Conservation (phyloP, 345 rosid genomes). For the Pelargonium nanum region DNA sequence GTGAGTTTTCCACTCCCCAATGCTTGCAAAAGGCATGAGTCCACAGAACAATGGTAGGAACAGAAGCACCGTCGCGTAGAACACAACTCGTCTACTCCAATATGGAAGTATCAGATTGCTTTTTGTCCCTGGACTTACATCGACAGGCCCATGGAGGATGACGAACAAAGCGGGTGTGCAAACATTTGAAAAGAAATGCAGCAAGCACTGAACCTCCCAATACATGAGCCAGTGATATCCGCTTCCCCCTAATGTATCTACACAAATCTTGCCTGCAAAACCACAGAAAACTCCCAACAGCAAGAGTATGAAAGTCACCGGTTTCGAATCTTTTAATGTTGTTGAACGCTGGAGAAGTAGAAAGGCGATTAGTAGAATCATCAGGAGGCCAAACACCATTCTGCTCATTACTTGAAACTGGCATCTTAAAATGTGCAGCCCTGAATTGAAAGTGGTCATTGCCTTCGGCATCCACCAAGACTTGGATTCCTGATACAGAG, state of each 20-base stretch:
- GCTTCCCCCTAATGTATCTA: constrained; percentile 72
- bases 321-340: constrained; percentile 53
- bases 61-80: constrained; percentile 28
- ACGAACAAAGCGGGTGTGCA: constrained; percentile 31
- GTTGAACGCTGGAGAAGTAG: constrained; percentile 57
- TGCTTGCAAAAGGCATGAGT: constrained; percentile 60
- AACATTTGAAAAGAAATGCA: constrained; percentile 52
- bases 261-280: constrained; percentile 63
- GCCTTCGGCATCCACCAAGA: constrained; percentile 71
- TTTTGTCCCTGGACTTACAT: constrained; percentile 16
- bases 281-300: constrained; percentile 66
- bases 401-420: constrained; percentile 49
- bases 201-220: constrained; percentile 61
- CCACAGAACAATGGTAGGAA: constrained; percentile 58
- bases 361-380: constrained; percentile 46
- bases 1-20: constrained; percentile 61
- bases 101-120: constrained; percentile 29
- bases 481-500: constrained; percentile 30
- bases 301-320: constrained; percentile 52
- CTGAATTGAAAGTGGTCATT: constrained; percentile 42
- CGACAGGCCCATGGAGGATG: constrained; percentile 46
- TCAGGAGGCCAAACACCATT: constrained; percentile 52
- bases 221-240: constrained; percentile 60
- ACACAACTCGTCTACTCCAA: constrained; percentile 46
- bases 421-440: constrained; percentile 35